Evolutionary conservation across 2,329 filamentous ascomycete genomes (phyloP), one percentile per base, ranked within the genome.

Genomic region (Verticillium nonalfalfae): DNA sequence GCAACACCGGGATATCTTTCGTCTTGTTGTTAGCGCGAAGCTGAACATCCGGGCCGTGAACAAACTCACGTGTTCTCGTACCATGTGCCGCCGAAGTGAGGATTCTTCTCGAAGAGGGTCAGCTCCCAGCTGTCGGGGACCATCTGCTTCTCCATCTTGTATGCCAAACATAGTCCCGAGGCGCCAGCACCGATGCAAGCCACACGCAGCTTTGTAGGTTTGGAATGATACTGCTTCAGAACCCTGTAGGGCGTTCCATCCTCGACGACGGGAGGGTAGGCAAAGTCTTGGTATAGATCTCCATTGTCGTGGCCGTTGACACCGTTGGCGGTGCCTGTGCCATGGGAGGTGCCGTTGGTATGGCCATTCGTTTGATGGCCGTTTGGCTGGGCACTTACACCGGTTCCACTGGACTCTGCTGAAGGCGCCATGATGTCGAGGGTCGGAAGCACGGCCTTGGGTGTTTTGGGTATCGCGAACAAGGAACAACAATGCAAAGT

Each of bases 221-320:
- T 73, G n/a, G 71, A 73, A 62, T 74, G 72, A 59, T 73, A 73
- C 61, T 73, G 71, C 34, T 65, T 61, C 31, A 73, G 66, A 14
- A 73, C 67, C 7, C 63, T 58, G 62, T 74, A 74, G 4, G 69
- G 66, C 1, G 63, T 63, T 9, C 65, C 65, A 6, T 62, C 61
- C 15, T 66, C 62, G 52, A 70, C 56, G 7, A 60, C 34, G 1
- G 68, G 66, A 26, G 70, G 71, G 52, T 73, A 73, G 56, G 65
- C 58, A 58, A 69, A 73, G 26, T 58, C 61, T 3, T 62, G 57
- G 14, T 59, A 58, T 13, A 55, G 31, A 7, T 34, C 15, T 13
- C 39, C 59, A 21, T 54, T 58, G 11, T 33, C 9, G 38, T 57
- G 59, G 9, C 56, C 50, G 18, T 21, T 26, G 45, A 21, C 31